phyloP scores from a whole-genome alignment of 495 filamentous ascomycete genomes.

The Oidiodendron maius region DNA sequence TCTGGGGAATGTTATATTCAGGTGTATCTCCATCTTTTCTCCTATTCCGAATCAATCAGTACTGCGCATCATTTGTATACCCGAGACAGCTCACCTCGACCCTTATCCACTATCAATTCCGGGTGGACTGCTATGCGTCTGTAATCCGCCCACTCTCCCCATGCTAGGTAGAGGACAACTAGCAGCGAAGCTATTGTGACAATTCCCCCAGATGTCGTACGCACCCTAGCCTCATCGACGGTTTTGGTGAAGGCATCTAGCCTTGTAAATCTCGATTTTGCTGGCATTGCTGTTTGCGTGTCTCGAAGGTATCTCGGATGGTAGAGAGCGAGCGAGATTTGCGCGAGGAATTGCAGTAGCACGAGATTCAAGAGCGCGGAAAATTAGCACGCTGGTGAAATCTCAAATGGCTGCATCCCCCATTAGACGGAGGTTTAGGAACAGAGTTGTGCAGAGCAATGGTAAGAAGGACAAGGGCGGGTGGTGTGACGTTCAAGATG shows the following conservation, averaged over 20 bases:
- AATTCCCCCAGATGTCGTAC: constrained; percentile 94
- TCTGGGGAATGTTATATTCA: constrained; percentile 94
- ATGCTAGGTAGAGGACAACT: constrained; percentile 79
- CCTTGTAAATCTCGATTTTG: constrained; percentile 84
- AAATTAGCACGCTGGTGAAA: constrained; percentile 3
- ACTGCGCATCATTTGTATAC: background rate
- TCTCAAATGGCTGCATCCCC: background rate
- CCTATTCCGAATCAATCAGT: constrained; percentile 40
- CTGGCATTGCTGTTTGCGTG: constrained; percentile 38
- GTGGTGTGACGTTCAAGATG: background rate
- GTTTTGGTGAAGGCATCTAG: constrained; percentile 99
- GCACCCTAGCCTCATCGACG: constrained; percentile 93
- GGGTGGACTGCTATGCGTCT: constrained; percentile 79
- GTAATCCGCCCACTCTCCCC: constrained; percentile 96
- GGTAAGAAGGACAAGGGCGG: background rate
- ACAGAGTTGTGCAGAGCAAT: background rate
- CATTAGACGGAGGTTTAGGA: background rate
- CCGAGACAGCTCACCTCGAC: constrained; percentile 59
- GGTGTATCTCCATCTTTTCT: constrained; percentile 96
- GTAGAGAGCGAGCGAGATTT: constrained; percentile 10
- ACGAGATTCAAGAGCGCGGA: constrained; percentile 15
- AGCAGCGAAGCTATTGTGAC: constrained; percentile 88
- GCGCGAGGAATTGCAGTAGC: constrained; percentile 6
- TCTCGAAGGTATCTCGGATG: background rate
- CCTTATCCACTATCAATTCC: constrained; percentile 94